Base-by-base conservation (phyloP, 73 alveolate species). In the Paramecium pentaurelia region DNA sequence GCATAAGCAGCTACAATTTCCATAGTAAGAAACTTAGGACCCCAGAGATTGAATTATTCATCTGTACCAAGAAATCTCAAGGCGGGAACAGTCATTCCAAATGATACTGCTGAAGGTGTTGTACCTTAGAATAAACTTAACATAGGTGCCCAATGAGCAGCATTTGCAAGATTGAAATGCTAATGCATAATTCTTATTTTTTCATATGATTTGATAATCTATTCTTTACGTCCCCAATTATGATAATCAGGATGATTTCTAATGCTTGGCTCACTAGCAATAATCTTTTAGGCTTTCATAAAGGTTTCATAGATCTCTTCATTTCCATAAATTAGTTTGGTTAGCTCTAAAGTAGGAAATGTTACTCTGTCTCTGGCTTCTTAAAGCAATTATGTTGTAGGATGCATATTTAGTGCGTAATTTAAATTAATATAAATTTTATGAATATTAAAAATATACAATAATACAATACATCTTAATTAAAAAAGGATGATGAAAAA, bases 1-100 rank as follows among this genome's bases (percentile, higher is more conserved):
- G 96, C 96, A 92, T 95, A 96, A 59, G 96, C 91, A 3, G 98
- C 98, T 28, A 93, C 86, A 10, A 95, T 95, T 80, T 92, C 80
- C 58, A 58, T 40, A 40, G 90, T 71, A 20, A 60, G 68, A 36
- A 83, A 77, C n/a, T 71, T 45, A 71, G 94, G 94, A 49, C 45
- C 40, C 94, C 94, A 89, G 30, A 45, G 59, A 20, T 71, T 89
- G 59, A 45, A 54, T 71, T 89, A 71, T 51, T 89, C 88, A 71
- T 89, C 91, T 10, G 91, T 71, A n/a, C 86, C 94, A 47, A 89
- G 77, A 20, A 71, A 89, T 44, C 54, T 71, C 45, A 89, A 25
- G 8, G 94, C 88, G 0, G 90, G 94, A 36, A 71, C 88, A 60
- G 88, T 51, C 92, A 89, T 89, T 44, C 71, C 71, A 80, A 32